Base-by-base conservation (phyloP, 1,284 basidiomycete species). In the Tylopilus orsonianus region DNA sequence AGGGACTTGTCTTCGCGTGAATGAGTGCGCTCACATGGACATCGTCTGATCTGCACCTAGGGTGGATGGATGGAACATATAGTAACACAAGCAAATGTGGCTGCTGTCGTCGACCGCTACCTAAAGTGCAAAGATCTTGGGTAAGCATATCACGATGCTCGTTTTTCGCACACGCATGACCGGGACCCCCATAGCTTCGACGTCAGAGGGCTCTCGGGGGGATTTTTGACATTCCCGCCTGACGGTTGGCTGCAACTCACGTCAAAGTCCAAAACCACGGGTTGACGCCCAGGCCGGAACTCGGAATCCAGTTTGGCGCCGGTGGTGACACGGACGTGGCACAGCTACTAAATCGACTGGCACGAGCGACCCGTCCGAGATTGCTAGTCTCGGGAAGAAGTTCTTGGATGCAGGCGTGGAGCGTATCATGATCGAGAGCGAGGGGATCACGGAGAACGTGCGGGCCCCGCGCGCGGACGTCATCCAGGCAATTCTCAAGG, bases 361-460 rank as follows among this genome's bases (percentile, higher is more conserved):
- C 5, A 56, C 45, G 16, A 55, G 46, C 16, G 40, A 54, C 46
- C 35, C 51, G 6, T 54, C 55, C 12, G 46, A 35, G 23, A 38
- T 54, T 7, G 41, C 20, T 70, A 74, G 73, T 56, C 63, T 72
- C n/a, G 74, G 71, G 20, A 71, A 72, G 30, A 62, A 56, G 8
- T 72, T 76, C 50, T 50, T 77, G 8, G 65, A 74, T 14, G 73
- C 72, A 2, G 74, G 73, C 6, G 71, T 74, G 18, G 49, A 74
- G 66, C 74, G 73, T 65, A 69, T 75, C 44, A 73, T 73, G 73
- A 77, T 76, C 38, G 74, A 76, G 54, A 72, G 70, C 51, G 73
- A 75, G 46, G 73, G 74, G 12, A 75, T 77, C 48, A 77, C 74
- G 0, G 75, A 76, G 59, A 77, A 77, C 57, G 74, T 77, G 22